A percentile compares a stretch with the other conserved stretches of the same genome.
Conservation (phyloP, 1,284 basidiomycete genomes). For the Ustilago curta region DNA sequence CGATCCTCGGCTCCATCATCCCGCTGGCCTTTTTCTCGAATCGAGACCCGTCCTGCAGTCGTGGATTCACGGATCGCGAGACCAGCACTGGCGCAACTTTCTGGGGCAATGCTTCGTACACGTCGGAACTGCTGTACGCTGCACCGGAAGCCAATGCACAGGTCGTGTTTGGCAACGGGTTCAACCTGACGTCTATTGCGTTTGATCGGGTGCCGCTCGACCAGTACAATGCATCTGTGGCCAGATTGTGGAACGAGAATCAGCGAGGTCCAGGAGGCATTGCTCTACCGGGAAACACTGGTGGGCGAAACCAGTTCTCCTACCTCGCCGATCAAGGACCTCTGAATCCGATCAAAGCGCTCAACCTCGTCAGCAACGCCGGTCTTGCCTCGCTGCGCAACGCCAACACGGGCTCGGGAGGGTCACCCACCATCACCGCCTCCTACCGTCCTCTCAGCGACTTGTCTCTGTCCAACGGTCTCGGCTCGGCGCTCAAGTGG, state of each 20-base stretch:
- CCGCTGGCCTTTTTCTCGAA: conserved; percentile 77
- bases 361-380: conserved; percentile 44
- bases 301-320: conserved; percentile 24
- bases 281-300: conserved; percentile 11
- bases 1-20: conserved; percentile 76
- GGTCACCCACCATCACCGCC: conserved; percentile 29
- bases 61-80: conserved; percentile 61
- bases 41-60: conserved; percentile 73
- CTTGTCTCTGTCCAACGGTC: conserved; percentile 35
- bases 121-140: conserved; percentile 29
- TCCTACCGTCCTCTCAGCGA: conserved; percentile 27
- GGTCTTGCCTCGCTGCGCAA: conserved; percentile 23
- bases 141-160: conserved; percentile 30
- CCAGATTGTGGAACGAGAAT: conserved; percentile 13
- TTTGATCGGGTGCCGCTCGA: conserved; percentile 28
- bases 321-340: conserved; percentile 29
- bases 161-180: conserved; percentile 22
- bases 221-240: conserved; percentile 18
- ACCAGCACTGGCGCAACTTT: conserved; percentile 57
- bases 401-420: conserved; percentile 9
- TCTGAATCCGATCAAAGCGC: conserved; percentile 21
- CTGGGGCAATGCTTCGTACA: conserved; percentile 19
- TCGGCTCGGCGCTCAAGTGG: conserved; percentile 42
- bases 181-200: conserved; percentile 17
- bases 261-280: conserved; percentile 24